Evolutionary conservation across 345 rosid genomes (phyloP), one percentile per base, ranked within the genome.

Genomic region (Eucalyptus lansdowneana): DNA sequence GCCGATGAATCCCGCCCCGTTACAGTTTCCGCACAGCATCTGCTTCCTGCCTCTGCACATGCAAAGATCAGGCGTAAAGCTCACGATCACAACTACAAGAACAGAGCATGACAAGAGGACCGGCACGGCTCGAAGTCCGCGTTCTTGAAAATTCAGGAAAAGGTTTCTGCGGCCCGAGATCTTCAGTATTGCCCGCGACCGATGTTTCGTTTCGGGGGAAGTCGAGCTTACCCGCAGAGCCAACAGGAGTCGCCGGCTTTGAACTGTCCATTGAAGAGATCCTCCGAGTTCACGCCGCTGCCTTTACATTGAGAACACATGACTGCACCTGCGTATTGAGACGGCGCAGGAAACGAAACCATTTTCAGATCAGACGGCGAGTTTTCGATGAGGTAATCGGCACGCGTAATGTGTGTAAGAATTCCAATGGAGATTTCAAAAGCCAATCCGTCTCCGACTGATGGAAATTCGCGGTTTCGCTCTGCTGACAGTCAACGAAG

Each of bases 1-100:
- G 27, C 96, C 96, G 50, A 94, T 1, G 89, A 94, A 95, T 50
- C 96, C 96, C 80, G 97, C 97, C 87, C 95, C 97, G 87, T 94
- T 94, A 92, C 96, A 95, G 51, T 93, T 93, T 53, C 96, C 96
- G 60, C 96, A 93, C 54, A 95, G 45, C 92, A 95, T 92, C 2
- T 93, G 91, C 89, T 89, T 94, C 87, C 90, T 94, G 27, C 96
- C 96, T 27, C 96, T 94, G 93, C 92, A 92, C 88, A 25, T 83
- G 45, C 45, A n/a, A 69, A 13, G 88, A 37, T 21, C 85, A 11
- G 0, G 47, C 1, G 51, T 8, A 29, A 50, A 40, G 42, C 47
- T 51, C 2, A 86, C 34, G n/a, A 69, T 6, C 51, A 4, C 29
- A 76, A 8, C 85, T 6, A 7, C 85, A 40, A 40, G 83, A 37